phyloP scores from a whole-genome alignment of 2,329 filamentous ascomycete genomes.

The Cladosporium sp. region DNA sequence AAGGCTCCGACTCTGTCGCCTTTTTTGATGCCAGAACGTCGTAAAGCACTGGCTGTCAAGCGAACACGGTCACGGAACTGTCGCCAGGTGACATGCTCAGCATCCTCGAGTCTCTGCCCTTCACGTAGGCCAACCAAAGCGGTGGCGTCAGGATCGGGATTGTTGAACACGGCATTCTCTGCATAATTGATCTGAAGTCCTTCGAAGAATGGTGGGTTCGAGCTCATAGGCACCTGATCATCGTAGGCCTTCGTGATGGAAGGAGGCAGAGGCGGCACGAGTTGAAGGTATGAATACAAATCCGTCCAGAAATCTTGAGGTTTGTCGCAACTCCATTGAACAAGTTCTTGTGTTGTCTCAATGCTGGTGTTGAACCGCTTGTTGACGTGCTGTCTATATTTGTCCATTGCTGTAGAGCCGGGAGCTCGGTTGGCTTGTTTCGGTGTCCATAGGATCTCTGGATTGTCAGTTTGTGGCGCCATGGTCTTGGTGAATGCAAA shows the following conservation, averaged over 20 bases:
- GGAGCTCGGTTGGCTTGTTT: slow-evolving; percentile 3
- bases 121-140: slow-evolving; percentile 38
- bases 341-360: slow-evolving; percentile 30
- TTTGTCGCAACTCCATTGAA: slow-evolving; percentile 35
- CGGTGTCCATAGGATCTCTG: slow-evolving; percentile 23
- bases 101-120: slow-evolving; percentile 29
- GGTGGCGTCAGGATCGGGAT: slow-evolving; percentile 29
- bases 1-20: slow-evolving; percentile 37
- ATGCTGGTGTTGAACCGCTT: slow-evolving; percentile 20
- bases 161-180: slow-evolving; percentile 36
- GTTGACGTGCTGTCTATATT: slow-evolving; percentile 28
- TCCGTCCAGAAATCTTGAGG: slow-evolving; percentile 40
- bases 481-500: too few relatives aligned
- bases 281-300: slow-evolving; percentile 34
- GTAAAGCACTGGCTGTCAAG: slow-evolving; percentile 33
- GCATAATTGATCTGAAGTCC: slow-evolving; percentile 35
- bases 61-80: slow-evolving; percentile 35
- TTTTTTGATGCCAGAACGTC: slow-evolving; percentile 32
- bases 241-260: slow-evolving; percentile 33
- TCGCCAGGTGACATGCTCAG: slow-evolving; percentile 35
- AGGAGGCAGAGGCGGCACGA: slow-evolving; percentile 32
- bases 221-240: slow-evolving; percentile 30
- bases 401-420: slow-evolving; percentile 25
- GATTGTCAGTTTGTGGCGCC: neutral
- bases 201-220: slow-evolving; percentile 36